phyloP scores from a whole-genome alignment of 495 filamentous ascomycete genomes.

The Pseudoneurospora amorphoporcata region DNA sequence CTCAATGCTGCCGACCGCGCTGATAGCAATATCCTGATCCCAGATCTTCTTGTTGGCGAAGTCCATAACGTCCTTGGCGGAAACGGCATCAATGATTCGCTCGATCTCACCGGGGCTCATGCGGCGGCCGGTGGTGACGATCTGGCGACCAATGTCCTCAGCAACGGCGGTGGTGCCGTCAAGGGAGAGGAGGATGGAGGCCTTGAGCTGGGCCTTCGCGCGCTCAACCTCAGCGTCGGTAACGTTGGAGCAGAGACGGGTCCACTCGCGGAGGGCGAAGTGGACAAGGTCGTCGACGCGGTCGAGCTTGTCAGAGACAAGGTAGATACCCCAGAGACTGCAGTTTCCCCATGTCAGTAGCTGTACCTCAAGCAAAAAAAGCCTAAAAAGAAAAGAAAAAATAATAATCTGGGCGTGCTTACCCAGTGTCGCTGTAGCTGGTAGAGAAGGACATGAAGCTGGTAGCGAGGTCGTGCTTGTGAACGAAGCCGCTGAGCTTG shows the following conservation, averaged over 20 bases:
- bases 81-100: slow-evolving; percentile 72
- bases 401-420: slow-evolving; percentile 29
- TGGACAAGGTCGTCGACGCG: slow-evolving; percentile 89
- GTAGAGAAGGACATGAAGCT: slow-evolving; percentile 99
- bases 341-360: slow-evolving; percentile 9
- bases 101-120: slow-evolving; percentile 91
- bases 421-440: slow-evolving; percentile 98
- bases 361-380: background rate
- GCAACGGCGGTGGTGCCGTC: slow-evolving; percentile 95
- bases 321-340: slow-evolving; percentile 99
- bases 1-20: slow-evolving; percentile 86
- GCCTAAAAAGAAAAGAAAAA: background rate
- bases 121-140: slow-evolving; percentile 90
- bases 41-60: slow-evolving; percentile 87
- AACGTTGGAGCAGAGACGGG: slow-evolving; percentile 78
- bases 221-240: slow-evolving; percentile 88
- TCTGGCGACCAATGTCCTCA: slow-evolving; percentile 96
- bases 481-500: slow-evolving; percentile 90
- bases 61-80: slow-evolving; percentile 93
- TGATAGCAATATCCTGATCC: slow-evolving; percentile 94
- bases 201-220: slow-evolving; percentile 98
- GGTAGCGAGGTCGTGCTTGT: slow-evolving; percentile 89
- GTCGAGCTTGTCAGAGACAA: slow-evolving; percentile 82
- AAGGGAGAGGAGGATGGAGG: slow-evolving; percentile 89
- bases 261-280: slow-evolving; percentile 98